Conservation (phyloP, 371 early-diverging fungal species). For the Umbelopsis sp. region DNA sequence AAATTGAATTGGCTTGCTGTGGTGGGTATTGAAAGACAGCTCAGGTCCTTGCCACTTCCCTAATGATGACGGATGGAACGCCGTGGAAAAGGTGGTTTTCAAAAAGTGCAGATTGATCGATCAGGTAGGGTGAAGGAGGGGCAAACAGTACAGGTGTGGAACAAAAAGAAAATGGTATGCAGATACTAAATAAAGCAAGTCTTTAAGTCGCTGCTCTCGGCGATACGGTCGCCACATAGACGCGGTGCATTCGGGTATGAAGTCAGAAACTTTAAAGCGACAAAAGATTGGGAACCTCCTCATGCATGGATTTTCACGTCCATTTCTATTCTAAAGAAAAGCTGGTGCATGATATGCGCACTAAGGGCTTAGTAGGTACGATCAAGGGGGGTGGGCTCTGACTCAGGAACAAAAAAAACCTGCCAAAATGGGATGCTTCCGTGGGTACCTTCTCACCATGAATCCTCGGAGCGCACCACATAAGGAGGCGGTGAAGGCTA, state of each 20-base stretch:
- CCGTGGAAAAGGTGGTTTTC: no score
- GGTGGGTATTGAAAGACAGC: no score
- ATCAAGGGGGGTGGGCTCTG: not conserved
- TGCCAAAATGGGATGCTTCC: not conserved
- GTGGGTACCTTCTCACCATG: not conserved
- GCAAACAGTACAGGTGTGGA: not conserved
- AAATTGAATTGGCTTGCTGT: no score
- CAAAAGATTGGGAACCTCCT: not conserved
- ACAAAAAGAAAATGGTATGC: not conserved
- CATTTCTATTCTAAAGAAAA: no score
- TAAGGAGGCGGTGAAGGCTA: not conserved
- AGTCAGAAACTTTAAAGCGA: not conserved
- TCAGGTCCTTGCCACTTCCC: no score
- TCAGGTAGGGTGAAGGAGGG: not conserved
- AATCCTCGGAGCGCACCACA: not conserved
- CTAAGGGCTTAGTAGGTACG: no score
- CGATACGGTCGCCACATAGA: not conserved
- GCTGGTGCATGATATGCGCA: no score
- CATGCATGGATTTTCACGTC: no score
- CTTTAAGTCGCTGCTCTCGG: not conserved
- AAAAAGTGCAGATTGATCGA: constrained; percentile 1
- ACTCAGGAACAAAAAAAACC: not conserved
- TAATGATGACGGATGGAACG: no score
- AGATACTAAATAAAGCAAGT: not conserved
- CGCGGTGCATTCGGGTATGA: no score